phyloP scores from a whole-genome alignment of 768 basidiomycete genomes.

The Trametes elegans region DNA sequence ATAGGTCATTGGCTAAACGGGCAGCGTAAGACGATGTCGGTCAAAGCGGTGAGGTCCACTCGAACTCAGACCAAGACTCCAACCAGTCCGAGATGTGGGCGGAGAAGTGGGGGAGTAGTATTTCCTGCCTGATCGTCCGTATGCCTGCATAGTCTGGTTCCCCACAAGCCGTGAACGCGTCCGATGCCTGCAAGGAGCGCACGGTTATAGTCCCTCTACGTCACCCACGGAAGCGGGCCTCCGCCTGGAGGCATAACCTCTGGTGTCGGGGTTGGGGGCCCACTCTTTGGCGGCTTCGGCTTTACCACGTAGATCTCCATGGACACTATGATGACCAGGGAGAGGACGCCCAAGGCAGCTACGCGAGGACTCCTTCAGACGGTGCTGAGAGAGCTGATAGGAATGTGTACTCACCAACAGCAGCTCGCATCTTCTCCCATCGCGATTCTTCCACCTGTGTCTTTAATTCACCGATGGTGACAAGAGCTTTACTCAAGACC shows the following conservation, averaged over 20 bases:
- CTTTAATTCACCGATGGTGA: conserved; percentile 73
- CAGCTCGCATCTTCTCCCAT: conserved; percentile 86
- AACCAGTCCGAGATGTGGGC: too few relatives aligned
- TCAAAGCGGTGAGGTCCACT: too few relatives aligned
- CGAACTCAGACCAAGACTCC: too few relatives aligned
- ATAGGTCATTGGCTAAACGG: too few relatives aligned
- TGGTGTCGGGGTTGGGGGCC: conserved; percentile 32
- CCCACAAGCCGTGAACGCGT: too few relatives aligned
- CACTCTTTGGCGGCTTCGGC: conserved; percentile 30
- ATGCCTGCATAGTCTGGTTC: too few relatives aligned
- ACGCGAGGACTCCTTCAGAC: neutral
- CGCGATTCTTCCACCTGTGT: conserved; percentile 82
- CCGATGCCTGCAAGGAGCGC: too few relatives aligned
- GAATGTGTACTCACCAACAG: conserved; percentile 57
- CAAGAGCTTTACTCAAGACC: conserved; percentile 70
- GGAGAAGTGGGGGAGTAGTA: too few relatives aligned
- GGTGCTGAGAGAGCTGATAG: neutral
- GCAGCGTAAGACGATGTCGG: neutral
- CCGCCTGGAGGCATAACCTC: neutral
- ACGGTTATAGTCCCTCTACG: neutral
- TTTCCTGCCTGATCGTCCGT: too few relatives aligned
- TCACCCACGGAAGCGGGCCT: conserved; percentile 2
- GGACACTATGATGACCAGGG: conserved; percentile 63
- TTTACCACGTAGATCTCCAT: conserved; percentile 57
- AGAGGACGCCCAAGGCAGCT: conserved; percentile 66